phyloP scores from a whole-genome alignment of 2,329 filamentous ascomycete species.

The Ophiocordyceps robertsii region DNA sequence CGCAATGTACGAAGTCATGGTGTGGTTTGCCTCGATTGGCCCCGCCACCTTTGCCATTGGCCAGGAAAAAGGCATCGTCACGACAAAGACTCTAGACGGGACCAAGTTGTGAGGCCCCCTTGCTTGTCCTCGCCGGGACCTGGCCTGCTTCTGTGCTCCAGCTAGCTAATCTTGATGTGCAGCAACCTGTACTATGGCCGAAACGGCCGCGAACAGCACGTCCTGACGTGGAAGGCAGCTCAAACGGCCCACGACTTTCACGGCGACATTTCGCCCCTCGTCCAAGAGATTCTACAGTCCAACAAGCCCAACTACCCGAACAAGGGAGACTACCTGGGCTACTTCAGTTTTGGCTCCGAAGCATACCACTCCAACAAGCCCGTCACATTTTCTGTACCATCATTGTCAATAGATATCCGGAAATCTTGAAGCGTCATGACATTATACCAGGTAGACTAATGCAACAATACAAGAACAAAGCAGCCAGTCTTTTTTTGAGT shows the following conservation, averaged over 20 bases:
- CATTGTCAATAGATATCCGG: slow-evolving; percentile 22
- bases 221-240: slow-evolving; percentile 34
- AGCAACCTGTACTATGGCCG: slow-evolving; percentile 27
- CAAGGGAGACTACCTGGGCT: slow-evolving; percentile 32
- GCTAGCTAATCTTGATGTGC: slow-evolving; percentile 3
- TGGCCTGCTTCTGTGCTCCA: background rate
- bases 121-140: background rate
- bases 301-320: slow-evolving; percentile 21
- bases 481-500: too few species aligned
- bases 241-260: slow-evolving; percentile 24
- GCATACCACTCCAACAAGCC: slow-evolving; percentile 26
- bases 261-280: slow-evolving; percentile 31
- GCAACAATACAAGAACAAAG: background rate
- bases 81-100: slow-evolving; percentile 23
- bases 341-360: slow-evolving; percentile 38
- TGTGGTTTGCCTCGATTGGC: slow-evolving; percentile 39
- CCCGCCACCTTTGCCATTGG: slow-evolving; percentile 34
- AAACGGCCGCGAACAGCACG: slow-evolving; percentile 19
- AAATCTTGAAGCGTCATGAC: slow-evolving; percentile 1
- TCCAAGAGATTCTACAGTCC: slow-evolving; percentile 24
- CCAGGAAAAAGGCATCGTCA: slow-evolving; percentile 13
- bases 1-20: slow-evolving; percentile 40
- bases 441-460: background rate
- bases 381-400: slow-evolving; percentile 34
- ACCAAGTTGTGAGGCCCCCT: slow-evolving; percentile 31